phyloP scores from a whole-genome alignment of 2,329 filamentous ascomycete genomes.

The Nothomitra cinnamomea region DNA sequence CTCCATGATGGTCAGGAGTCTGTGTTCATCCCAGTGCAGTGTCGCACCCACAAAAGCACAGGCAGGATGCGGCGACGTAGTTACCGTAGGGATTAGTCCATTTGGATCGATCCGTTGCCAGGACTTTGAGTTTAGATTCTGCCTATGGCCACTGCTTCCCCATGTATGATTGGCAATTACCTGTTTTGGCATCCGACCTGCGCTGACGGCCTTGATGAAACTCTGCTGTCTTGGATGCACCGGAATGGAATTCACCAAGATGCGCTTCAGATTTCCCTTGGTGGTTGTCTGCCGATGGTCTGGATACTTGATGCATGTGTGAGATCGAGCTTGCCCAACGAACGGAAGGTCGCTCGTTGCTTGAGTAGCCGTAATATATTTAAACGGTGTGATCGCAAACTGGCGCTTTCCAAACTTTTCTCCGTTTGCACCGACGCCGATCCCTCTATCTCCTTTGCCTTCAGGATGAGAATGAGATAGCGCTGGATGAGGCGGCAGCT shows the following conservation, averaged over 20 bases:
- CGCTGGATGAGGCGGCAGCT: constrained; percentile 36
- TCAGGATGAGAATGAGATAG: constrained; percentile 46
- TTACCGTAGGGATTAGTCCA: constrained; percentile 43
- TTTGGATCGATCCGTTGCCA: constrained; percentile 38
- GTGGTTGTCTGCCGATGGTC: constrained; percentile 44
- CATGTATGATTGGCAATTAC: constrained; percentile 9
- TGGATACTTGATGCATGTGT: constrained; percentile 45
- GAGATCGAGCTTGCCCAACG: constrained; percentile 42
- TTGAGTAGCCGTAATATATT: constrained; percentile 34
- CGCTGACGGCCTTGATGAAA: constrained; percentile 1
- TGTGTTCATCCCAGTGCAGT: constrained; percentile 49
- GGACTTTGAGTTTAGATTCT: constrained; percentile 12
- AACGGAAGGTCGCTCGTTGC: constrained; percentile 42
- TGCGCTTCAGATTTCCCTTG: constrained; percentile 23
- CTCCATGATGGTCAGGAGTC: constrained; percentile 49
- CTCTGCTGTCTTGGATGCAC: constrained; percentile 26
- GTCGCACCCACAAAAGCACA: constrained; percentile 38
- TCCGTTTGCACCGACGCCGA: constrained; percentile 45
- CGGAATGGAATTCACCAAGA: constrained; percentile 41
- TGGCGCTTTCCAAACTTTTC: constrained; percentile 39
- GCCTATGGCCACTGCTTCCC: constrained; percentile 7
- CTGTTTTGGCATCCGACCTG: constrained; percentile 2
- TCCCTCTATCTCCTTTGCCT: constrained; percentile 16
- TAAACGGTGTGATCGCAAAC: constrained; percentile 39
- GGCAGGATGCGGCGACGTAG: constrained; percentile 32